Evolutionary conservation across 495 filamentous ascomycete genomes (phyloP).

Genomic region (Aspergillus panamensis): DNA sequence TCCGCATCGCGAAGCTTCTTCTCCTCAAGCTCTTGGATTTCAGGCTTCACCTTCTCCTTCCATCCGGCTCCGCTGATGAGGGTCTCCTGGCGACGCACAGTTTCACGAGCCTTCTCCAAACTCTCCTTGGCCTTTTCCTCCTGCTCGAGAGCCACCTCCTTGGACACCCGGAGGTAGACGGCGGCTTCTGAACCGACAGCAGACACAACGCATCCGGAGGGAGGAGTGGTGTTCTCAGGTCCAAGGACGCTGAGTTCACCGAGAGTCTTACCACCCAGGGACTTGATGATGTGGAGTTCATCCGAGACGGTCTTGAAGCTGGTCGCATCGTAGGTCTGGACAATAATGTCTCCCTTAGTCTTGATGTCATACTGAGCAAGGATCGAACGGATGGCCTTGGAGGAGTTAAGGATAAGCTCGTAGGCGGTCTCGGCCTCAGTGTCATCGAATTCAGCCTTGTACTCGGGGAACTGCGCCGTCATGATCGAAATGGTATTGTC

Average conservation of each 20-base stretch:
- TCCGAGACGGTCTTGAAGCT: constrained; percentile 54
- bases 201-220: constrained; percentile 67
- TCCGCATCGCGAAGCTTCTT: constrained; percentile 57
- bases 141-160: constrained; percentile 63
- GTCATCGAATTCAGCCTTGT: constrained; percentile 53
- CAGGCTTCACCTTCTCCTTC: constrained; percentile 47
- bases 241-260: constrained; percentile 47
- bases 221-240: constrained; percentile 50
- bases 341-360: constrained; percentile 52
- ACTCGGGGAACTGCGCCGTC: constrained; percentile 61
- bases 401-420: constrained; percentile 59
- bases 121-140: constrained; percentile 62
- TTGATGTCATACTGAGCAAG: constrained; percentile 58
- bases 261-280: constrained; percentile 60
- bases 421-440: constrained; percentile 57
- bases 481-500: constrained; percentile 66
- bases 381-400: constrained; percentile 55
- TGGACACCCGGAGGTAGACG: constrained; percentile 66
- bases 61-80: constrained; percentile 37
- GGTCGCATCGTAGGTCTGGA: constrained; percentile 56
- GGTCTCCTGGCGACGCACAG: constrained; percentile 33
- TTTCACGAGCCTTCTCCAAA: constrained; percentile 35
- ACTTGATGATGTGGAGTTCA: constrained; percentile 59
- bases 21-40: constrained; percentile 57
- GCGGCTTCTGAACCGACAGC: constrained; percentile 61